Conservation (phyloP, 2,329 filamentous ascomycete genomes). For the Aspergillaceae sp. region DNA sequence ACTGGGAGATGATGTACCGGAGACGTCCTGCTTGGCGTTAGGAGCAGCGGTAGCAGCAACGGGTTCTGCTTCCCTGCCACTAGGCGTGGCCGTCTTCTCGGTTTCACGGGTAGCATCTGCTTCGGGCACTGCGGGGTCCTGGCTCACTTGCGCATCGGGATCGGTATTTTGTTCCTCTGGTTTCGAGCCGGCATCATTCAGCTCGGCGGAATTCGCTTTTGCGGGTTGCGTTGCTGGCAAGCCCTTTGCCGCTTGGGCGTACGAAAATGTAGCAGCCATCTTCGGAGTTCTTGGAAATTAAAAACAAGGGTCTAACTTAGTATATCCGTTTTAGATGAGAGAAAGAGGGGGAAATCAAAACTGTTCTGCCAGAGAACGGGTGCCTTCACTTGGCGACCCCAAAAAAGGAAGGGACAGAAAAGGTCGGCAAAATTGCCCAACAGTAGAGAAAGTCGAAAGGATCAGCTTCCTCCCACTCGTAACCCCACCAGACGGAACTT, state of each 20-base stretch:
- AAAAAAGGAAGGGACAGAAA: conserved; percentile 13
- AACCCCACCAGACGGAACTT: conserved; percentile 22
- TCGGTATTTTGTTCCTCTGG: conserved; percentile 22
- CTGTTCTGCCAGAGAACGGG: conserved; percentile 21
- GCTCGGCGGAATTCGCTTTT: conserved; percentile 30
- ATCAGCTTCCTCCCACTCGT: conserved; percentile 19
- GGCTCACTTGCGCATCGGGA: conserved; percentile 18
- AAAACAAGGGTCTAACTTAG: conserved; percentile 7
- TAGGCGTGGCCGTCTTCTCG: conserved; percentile 29
- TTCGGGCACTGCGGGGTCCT: conserved; percentile 34
- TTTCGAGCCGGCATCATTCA: conserved; percentile 21
- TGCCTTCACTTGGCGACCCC: conserved; percentile 14
- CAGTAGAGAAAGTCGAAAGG: conserved; percentile 17
- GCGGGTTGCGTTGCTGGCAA: conserved; percentile 45
- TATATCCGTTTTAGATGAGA: conserved; percentile 12
- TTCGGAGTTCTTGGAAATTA: conserved; percentile 11
- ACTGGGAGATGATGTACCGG: conserved; percentile 46
- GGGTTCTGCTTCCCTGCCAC: conserved; percentile 29
- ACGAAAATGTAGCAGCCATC: conserved; percentile 64
- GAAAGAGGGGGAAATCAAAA: neutral
- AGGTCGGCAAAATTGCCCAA: conserved; percentile 17
- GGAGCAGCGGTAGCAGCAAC: conserved; percentile 15
- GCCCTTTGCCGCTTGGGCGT: conserved; percentile 90
- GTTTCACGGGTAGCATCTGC: conserved; percentile 35
- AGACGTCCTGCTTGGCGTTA: conserved; percentile 23